Evolutionary conservation across 2,329 filamentous ascomycete genomes (phyloP).

Genomic region (Aureobasidium pullulans): DNA sequence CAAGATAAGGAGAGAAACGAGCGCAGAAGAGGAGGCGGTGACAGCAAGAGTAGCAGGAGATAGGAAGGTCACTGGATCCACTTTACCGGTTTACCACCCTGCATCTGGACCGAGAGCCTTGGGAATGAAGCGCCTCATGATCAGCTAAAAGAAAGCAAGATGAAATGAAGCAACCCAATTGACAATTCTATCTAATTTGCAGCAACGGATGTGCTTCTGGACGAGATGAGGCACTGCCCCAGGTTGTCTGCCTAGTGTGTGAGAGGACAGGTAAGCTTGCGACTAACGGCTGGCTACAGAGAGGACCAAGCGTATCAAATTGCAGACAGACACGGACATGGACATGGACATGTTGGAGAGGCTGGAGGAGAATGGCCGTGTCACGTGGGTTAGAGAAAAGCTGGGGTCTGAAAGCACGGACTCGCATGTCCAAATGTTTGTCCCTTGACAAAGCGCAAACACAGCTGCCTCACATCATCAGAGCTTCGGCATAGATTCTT

Average conservation of each 20-base stretch:
- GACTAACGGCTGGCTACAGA: too few relatives aligned
- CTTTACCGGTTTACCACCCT: not conserved
- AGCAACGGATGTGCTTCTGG: constrained; percentile 5
- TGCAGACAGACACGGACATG: too few relatives aligned
- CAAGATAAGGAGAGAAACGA: constrained; percentile 67
- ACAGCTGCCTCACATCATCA: not conserved
- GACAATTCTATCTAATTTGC: not conserved
- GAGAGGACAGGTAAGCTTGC: not conserved
- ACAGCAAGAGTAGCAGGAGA: constrained; percentile 10
- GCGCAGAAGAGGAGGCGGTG: constrained; percentile 48
- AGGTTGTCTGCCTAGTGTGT: not conserved
- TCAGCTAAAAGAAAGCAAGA: constrained; percentile 2
- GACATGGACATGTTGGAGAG: too few relatives aligned
- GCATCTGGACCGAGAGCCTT: not conserved
- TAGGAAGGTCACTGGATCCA: constrained; percentile 1
- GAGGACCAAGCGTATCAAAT: too few relatives aligned
- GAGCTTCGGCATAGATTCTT: not conserved
- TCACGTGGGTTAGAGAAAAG: not conserved
- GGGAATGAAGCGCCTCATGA: not conserved
- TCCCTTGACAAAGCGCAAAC: not conserved
- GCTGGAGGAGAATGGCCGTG: not conserved
- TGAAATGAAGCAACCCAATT: not conserved
- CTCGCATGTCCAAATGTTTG: not conserved
- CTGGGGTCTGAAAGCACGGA: not conserved
- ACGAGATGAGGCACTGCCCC: not conserved